A percentile compares a stretch with the other conserved stretches of the same genome.
Conservation (phyloP, 1,139 yeast genomes). For the Yamadazyma jaroonii region DNA sequence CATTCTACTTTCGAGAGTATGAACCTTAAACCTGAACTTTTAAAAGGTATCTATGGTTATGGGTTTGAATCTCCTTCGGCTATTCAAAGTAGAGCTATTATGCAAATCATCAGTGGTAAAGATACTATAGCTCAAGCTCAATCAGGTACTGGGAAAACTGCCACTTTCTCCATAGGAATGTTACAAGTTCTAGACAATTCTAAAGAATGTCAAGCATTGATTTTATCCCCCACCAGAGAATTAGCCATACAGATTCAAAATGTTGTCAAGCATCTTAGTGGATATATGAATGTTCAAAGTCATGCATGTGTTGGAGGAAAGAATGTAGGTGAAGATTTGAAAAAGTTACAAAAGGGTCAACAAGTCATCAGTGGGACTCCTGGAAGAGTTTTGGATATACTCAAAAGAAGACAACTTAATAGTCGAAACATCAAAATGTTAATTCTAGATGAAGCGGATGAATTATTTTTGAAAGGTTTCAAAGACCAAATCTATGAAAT, state of each 20-base stretch:
- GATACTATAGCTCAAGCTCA: constrained; percentile 98
- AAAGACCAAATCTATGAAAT: constrained; percentile 91
- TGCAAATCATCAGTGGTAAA: constrained; percentile 85
- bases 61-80: constrained; percentile 96
- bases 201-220: constrained; percentile 75
- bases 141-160: constrained; percentile 98
- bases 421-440: constrained; percentile 78
- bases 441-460: constrained; percentile 94
- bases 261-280: constrained; percentile 82
- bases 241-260: constrained; percentile 85
- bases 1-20: constrained; percentile 74
- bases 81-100: constrained; percentile 91
- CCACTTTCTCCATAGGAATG: constrained; percentile 92
- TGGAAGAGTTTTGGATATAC: constrained; percentile 87
- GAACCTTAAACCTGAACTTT: constrained; percentile 66
- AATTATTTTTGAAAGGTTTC: constrained; percentile 84
- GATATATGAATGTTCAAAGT: constrained; percentile 76
- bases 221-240: constrained; percentile 95
- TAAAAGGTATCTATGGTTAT: constrained; percentile 79
- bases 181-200: constrained; percentile 72
- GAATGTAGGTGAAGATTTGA: constrained; percentile 75
- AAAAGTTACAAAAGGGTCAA: constrained; percentile 70
- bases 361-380: constrained; percentile 98
- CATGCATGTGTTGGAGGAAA: constrained; percentile 96
- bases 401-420: constrained; percentile 67